Base-by-base conservation (phyloP, 768 basidiomycete genomes). In the Lyophyllum atratum region DNA sequence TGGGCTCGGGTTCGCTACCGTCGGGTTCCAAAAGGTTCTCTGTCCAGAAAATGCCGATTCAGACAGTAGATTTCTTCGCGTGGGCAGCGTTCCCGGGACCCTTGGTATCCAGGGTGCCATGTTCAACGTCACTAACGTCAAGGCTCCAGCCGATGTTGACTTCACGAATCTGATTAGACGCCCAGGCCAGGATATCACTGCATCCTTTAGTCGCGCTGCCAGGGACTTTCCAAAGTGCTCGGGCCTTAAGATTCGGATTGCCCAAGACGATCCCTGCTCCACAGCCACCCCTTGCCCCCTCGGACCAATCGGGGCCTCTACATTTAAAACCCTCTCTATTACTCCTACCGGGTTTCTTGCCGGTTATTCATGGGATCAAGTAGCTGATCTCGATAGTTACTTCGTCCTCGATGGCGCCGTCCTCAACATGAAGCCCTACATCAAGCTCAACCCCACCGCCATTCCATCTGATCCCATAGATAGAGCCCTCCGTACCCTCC, bases 381-480 rank as follows among this genome's bases (percentile, higher is more conserved):
- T 98, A 24, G 80, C 88, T 1, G 68, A 63, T n/a, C 75, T 92
- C 19, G 59, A 76, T 34, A 84, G 88, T 65, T 95, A 90, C 75
- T 74, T 98, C 64, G 95, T 98, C 31, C 71, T 98, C 53, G 95
- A 98, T 64, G 97, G 97, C 29, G 84, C 87, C 37, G 97, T 99
- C 45, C 85, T 98, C 69, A 97, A 99, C 74, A 83, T 99, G 76
- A 80, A 80, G 52, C 88, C 94, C 6, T 99, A 99, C 77, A 77
- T 97, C 52, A 70, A 74, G 22, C 80, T 87, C 19, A 90, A 97
- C 64, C 85, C 86, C 21, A 81, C 63, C 26, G 67, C 90, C 11
- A 80, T 95, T 50, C 65, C 85, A 7, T 77, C 80, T 51, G 97
- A 99, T 70, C 75, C 76, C 31, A 86, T 98, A 60, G 97, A 99